A percentile compares a stretch with the other conserved stretches of the same genome.
phyloP scores from a whole-genome alignment of 2,329 filamentous ascomycete genomes.

The Passalora sequoiae region DNA sequence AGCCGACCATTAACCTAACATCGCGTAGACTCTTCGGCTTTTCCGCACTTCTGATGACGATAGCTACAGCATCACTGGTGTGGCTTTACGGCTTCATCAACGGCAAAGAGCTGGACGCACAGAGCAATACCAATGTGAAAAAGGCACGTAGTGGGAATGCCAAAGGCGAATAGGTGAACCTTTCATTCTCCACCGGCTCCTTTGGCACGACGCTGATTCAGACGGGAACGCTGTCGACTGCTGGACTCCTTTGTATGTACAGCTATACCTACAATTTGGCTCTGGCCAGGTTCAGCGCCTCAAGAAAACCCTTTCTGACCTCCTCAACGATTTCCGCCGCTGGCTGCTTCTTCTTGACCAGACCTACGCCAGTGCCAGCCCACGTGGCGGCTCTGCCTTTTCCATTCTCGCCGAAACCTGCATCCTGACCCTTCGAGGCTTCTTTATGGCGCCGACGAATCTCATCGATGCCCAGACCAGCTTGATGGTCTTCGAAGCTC shows the following conservation, averaged over 20 bases:
- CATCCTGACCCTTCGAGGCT: conserved; percentile 47
- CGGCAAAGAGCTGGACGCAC: conserved; percentile 37
- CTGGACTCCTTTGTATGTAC: not conserved
- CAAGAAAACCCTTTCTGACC: conserved; percentile 36
- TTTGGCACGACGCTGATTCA: too few species aligned
- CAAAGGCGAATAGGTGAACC: conserved; percentile 26
- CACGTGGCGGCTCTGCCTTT: conserved; percentile 56
- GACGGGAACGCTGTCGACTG: too few species aligned
- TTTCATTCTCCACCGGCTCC: too few species aligned
- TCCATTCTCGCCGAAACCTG: conserved; percentile 42
- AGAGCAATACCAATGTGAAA: conserved; percentile 10
- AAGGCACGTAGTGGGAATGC: conserved; percentile 24
- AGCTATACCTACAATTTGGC: conserved; percentile 6
- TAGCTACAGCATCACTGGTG: conserved; percentile 63
- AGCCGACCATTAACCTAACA: too few species aligned
- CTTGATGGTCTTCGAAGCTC: conserved; percentile 43
- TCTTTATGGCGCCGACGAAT: conserved; percentile 43
- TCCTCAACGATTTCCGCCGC: conserved; percentile 51
- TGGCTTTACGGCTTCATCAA: conserved; percentile 65
- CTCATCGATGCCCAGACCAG: conserved; percentile 38
- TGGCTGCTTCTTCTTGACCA: conserved; percentile 48
- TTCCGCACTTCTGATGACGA: conserved; percentile 62
- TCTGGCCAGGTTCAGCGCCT: conserved; percentile 25
- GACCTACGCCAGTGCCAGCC: conserved; percentile 55
- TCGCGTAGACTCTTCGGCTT: conserved; percentile 39